Evolutionary conservation across 305 asterid genomes (phyloP), one percentile per base, ranked within the genome.

Genomic region (Striga hermonthica): DNA sequence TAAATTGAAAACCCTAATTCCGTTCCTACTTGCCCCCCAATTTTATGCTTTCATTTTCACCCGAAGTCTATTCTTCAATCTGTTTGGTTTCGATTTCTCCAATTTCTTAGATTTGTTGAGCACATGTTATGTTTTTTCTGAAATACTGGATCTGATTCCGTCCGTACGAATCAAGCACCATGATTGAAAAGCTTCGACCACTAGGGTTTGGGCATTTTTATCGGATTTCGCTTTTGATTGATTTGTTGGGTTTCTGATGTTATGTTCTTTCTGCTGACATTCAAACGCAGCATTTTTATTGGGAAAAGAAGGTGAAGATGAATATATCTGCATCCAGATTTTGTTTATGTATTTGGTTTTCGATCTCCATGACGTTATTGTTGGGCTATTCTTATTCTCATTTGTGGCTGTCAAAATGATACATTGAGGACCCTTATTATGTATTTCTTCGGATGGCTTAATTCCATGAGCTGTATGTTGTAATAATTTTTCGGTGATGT

Each of bases 1-100:
- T 76, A 28, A 70, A 41, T 68, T 41, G 55, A 47, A 65, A 78
- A 60, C 86, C 83, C 81, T 78, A 71, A 63, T 60, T 48, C 57
- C 7, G 41, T 49, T 13, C 28, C 63, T 40, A n/a, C 44, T 66
- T 54, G 2, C 10, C 34, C 64, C 52, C 10, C 6, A 5, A 4
- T 52, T 45, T 45, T 45, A 3, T 45, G 4, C 36, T 7, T 43
- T 44, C 36, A 16, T 58, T 54, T n/a, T 38, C 39, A n/a, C 50
- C 7, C 35, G 7, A 7, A 56, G 34, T 44, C 44, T 16, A 50
- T 56, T 63, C 57, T 62, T 34, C 6, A 78, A 13, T 54, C 54
- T 64, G 43, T 58, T 67, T 39, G 61, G 34, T 13, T 49, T 58
- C 6, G 55, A 31, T 31, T 43, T 5, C 52, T 14, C 37, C 34